Conservation (phyloP, 75 land plant species). For the Sequoiadendron giganteum region DNA sequence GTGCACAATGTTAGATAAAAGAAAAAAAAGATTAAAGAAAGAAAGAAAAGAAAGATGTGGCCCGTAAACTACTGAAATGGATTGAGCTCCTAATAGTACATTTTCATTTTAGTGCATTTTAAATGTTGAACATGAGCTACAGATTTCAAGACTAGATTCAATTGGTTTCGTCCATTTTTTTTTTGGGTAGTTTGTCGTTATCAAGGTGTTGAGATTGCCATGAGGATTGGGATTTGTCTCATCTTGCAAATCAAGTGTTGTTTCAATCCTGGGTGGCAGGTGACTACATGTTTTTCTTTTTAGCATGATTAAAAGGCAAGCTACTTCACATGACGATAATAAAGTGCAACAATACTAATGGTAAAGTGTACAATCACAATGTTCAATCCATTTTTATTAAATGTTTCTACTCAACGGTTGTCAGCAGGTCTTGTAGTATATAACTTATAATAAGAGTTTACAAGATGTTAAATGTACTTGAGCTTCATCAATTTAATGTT, state of each 20-base stretch:
- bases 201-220: background rate
- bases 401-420: no score
- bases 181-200: background rate
- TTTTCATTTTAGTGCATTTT: background rate
- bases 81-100: constrained; percentile 2
- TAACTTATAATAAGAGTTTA: no score
- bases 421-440: no score
- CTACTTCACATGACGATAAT: background rate
- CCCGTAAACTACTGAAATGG: background rate
- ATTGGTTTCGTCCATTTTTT: background rate
- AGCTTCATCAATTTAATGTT: no score
- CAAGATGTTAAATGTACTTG: no score
- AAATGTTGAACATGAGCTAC: background rate
- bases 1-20: background rate
- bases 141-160: background rate
- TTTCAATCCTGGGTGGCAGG: background rate
- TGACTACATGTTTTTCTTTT: no score
- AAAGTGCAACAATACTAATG: background rate
- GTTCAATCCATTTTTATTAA: no score
- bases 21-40: background rate
- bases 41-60: background rate
- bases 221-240: background rate
- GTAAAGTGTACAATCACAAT: background rate
- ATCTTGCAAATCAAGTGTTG: background rate
- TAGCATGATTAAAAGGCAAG: background rate